These are phyloP conservation scores for Rhodotorula sp. DNA, from an alignment of 1,284 basidiomycete species.

Conservation along the genomic window DNA sequence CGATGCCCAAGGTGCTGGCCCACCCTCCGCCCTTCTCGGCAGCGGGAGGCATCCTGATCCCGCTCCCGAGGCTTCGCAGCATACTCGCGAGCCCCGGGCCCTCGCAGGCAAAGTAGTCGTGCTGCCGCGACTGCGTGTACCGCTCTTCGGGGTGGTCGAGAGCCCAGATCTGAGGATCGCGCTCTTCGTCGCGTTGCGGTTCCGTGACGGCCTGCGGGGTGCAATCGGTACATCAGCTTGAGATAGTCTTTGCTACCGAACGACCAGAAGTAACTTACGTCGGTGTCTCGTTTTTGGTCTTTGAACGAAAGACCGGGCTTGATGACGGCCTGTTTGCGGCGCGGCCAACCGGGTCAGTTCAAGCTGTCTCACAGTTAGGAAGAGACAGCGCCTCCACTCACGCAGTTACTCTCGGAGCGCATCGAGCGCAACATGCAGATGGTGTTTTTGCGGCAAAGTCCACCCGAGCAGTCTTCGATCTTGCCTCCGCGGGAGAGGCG, in stretches of 20 bases:
- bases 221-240: not conserved
- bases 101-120: constrained; percentile 38
- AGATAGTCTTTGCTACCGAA: too few relatives aligned
- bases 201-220: constrained; percentile 34
- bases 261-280: constrained; percentile 10
- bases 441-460: constrained; percentile 35
- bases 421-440: constrained; percentile 39
- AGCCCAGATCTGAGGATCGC: not conserved
- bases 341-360: not conserved
- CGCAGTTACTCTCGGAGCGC: constrained; percentile 39
- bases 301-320: constrained; percentile 38
- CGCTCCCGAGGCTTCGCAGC: constrained; percentile 33
- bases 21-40: too few relatives aligned
- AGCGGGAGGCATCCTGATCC: not conserved
- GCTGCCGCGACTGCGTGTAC: constrained; percentile 29
- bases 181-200: constrained; percentile 32
- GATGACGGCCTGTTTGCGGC: constrained; percentile 25
- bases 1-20: too few relatives aligned
- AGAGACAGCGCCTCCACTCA: not conserved
- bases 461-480: constrained; percentile 29
- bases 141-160: constrained; percentile 13
- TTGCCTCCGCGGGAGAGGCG: constrained; percentile 35
- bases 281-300: constrained; percentile 39
- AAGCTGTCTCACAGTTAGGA: not conserved
- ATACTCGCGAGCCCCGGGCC: constrained; percentile 38